phyloP scores from a whole-genome alignment of 106 monocot species.

The Phalaenopsis aphrodite region DNA sequence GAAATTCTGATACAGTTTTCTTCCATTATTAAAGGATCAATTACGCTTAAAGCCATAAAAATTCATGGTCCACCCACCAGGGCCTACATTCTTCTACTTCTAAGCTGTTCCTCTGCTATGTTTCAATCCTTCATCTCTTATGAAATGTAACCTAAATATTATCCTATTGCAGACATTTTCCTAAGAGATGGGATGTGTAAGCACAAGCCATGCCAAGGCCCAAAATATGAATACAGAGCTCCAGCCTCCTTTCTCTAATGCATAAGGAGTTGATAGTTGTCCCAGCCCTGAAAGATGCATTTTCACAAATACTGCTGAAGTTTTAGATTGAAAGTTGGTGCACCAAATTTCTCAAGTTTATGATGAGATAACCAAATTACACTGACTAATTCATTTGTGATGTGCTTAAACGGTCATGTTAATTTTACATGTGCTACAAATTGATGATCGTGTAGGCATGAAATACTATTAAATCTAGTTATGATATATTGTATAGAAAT shows the following conservation, averaged over 20 bases:
- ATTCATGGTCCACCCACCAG: too few species aligned
- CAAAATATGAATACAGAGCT: conserved; percentile 47
- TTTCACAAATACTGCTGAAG: not conserved
- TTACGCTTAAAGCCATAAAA: too few species aligned
- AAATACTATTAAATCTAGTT: not conserved
- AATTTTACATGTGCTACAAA: too few species aligned
- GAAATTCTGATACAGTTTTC: too few species aligned
- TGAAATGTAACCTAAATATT: not conserved
- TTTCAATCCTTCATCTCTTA: too few species aligned
- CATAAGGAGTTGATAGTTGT: conserved; percentile 76
- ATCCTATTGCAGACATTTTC: conserved; percentile 56
- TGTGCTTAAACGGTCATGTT: too few species aligned
- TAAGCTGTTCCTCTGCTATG: too few species aligned
- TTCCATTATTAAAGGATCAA: too few species aligned
- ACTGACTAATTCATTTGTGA: too few species aligned
- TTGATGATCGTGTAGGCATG: too few species aligned
- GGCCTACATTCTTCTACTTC: too few species aligned
- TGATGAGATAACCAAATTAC: not conserved
- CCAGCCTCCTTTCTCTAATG: conserved; percentile 80
- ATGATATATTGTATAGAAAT: not conserved
- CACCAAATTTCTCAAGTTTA: not conserved
- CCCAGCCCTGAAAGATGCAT: conserved; percentile 43
- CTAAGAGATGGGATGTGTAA: conserved; percentile 68
- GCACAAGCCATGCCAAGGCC: conserved; percentile 56
- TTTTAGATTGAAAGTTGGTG: too few species aligned